phyloP scores from a whole-genome alignment of 1,284 basidiomycete species.

The Cystobasidiaceae sp. region DNA sequence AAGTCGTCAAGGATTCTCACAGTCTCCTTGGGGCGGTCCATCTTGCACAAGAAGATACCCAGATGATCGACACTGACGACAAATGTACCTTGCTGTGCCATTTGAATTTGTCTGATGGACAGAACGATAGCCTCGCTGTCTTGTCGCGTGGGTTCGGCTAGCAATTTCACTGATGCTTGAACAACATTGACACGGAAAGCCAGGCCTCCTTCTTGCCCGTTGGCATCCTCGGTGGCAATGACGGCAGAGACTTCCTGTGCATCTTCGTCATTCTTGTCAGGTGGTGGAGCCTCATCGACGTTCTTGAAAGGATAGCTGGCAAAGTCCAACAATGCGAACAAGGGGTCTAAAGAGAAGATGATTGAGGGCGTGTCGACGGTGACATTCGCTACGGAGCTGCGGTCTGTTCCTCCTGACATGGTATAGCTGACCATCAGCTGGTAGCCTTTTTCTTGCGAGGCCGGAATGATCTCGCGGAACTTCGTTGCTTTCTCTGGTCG shows the following conservation, averaged over 20 bases:
- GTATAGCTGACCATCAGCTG: slow-evolving; percentile 94
- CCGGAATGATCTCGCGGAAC: slow-evolving; percentile 94
- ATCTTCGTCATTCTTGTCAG: background rate
- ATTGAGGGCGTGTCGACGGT: slow-evolving; percentile 90
- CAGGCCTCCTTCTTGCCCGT: slow-evolving; percentile 18
- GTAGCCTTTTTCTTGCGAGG: slow-evolving; percentile 69
- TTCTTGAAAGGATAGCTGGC: slow-evolving; percentile 61
- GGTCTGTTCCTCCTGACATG: slow-evolving; percentile 56
- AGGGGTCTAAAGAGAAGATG: slow-evolving; percentile 87
- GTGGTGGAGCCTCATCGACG: background rate
- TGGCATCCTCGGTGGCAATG: slow-evolving; percentile 17
- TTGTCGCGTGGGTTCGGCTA: slow-evolving; percentile 75
- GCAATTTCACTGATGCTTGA: slow-evolving; percentile 80
- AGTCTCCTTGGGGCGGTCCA: slow-evolving; percentile 77
- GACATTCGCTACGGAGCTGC: slow-evolving; percentile 67
- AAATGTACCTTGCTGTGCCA: slow-evolving; percentile 87
- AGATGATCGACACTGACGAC: slow-evolving; percentile 75
- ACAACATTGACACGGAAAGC: slow-evolving; percentile 80
- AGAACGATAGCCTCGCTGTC: slow-evolving; percentile 85
- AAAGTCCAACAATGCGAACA: slow-evolving; percentile 82
- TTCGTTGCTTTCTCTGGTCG: slow-evolving; percentile 67
- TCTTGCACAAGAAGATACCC: slow-evolving; percentile 87
- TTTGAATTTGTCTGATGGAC: slow-evolving; percentile 73
- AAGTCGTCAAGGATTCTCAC: slow-evolving; percentile 92
- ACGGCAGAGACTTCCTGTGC: background rate